Evolutionary conservation across 2,329 filamentous ascomycete species (phyloP), one percentile per base, ranked within the genome.

Genomic region (Leptographium lundbergii): DNA sequence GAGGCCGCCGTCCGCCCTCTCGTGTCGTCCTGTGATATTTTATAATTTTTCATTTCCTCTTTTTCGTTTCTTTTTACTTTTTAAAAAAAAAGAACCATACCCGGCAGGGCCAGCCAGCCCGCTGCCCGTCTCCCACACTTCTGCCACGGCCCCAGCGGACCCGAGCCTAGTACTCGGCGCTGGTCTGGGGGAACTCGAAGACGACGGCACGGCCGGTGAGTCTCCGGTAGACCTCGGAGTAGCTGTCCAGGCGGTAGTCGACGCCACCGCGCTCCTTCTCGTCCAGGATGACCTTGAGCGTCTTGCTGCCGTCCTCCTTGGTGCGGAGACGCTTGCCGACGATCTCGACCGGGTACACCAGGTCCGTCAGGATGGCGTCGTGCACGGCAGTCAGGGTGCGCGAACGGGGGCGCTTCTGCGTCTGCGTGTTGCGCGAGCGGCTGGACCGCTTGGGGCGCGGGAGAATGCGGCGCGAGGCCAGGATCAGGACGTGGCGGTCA

Each of bases 221-320:
- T 73, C 90, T 87, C 79, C 91, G 90, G 89, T 99, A 99, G 75
- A 99, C 94, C 86, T 99, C 94, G 67, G 90, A 89, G 85, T 99
- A 99, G 75, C 92, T 96, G 80, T 99, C 94, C 70, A 99, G 89
- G 77, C 94, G 86, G 88, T 97, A 96, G 85, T 99, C 94, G 70
- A 99, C 92, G 77, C 91, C 91, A 73, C 91, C 92, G 72, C 91
- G 89, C 89, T 99, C 94, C 90, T 99, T 99, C 89, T 97, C 94
- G 78, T 99, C 94, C 63, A 99, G 86, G 74, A 99, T 84, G 76
- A 99, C 90, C 89, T 99, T 99, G 79, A 97, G 86, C 75, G 90
- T 80, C 89, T 97, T 97, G 87, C 83, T 87, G 77, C 91, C 91
- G 79, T 99, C 94, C 85, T 97, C 92, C 82, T 95, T 92, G 82